Conservation (phyloP, 306 rosid genomes). For the Spatholobus suberectus region DNA sequence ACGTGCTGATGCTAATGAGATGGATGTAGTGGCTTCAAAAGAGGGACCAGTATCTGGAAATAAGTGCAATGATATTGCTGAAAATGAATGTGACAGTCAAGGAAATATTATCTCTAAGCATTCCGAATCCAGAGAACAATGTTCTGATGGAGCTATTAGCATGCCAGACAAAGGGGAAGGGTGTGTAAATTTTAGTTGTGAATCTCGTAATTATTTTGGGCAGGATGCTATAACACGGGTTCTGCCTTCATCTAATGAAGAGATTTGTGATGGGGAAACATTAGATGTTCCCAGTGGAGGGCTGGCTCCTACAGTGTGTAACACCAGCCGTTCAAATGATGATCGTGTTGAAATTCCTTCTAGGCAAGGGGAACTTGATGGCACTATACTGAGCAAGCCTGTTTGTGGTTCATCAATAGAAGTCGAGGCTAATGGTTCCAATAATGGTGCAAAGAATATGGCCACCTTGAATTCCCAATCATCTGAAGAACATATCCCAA, state of each 20-base stretch:
- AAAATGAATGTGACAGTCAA: constrained; percentile 45
- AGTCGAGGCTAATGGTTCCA: constrained; percentile 20
- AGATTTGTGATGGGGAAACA: constrained; percentile 26
- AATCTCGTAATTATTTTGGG: constrained; percentile 5
- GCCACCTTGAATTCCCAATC: constrained; percentile 37
- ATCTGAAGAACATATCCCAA: constrained; percentile 43
- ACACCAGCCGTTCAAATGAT: constrained; percentile 27
- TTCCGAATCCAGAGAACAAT: constrained; percentile 37
- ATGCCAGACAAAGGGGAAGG: constrained; percentile 38
- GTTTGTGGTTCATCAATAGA: constrained; percentile 14
- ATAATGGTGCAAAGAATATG: constrained; percentile 18
- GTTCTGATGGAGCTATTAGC: constrained; percentile 39
- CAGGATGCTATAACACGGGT: neutral
- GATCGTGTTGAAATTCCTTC: constrained; percentile 31
- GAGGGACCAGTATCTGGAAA: constrained; percentile 23
- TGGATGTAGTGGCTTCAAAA: constrained; percentile 32
- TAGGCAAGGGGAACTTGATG: neutral
- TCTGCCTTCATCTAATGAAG: constrained; percentile 35
- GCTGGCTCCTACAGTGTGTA: constrained; percentile 1
- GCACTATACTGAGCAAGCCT: constrained; percentile 7
- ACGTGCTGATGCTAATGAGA: constrained; percentile 35
- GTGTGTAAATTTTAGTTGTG: constrained; percentile 20
- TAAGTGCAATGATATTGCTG: constrained; percentile 29
- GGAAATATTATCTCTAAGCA: constrained; percentile 32
- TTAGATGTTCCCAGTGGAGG: constrained; percentile 42